Conservation (phyloP, 805 yeast genomes). For the Blastobotrys parvus region DNA sequence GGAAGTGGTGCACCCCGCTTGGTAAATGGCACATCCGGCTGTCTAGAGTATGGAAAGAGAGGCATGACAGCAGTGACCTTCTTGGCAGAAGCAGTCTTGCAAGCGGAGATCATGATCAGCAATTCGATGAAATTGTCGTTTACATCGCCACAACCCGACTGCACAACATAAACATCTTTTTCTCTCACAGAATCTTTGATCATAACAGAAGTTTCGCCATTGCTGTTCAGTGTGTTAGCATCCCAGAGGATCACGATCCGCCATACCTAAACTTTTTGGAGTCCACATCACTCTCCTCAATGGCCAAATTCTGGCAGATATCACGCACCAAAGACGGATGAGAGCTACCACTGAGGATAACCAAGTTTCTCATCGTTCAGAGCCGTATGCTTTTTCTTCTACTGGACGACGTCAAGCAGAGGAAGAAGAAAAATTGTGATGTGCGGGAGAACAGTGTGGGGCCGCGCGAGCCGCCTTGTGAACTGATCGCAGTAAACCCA, state of each 20-base stretch:
- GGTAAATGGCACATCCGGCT: slow-evolving; percentile 85
- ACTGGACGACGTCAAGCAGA: no score
- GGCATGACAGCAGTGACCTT: slow-evolving; percentile 90
- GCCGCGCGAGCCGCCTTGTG: no score
- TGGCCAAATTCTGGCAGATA: slow-evolving; percentile 71
- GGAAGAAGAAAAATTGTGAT: no score
- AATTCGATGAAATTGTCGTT: slow-evolving; percentile 82
- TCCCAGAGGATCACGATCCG: no score
- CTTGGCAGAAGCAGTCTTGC: slow-evolving; percentile 83
- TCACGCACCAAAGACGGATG: slow-evolving; percentile 69
- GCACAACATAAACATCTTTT: slow-evolving; percentile 88
- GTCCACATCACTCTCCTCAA: slow-evolving; percentile 56
- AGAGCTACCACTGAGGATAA: slow-evolving; percentile 84
- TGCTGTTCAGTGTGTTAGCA: slow-evolving; percentile 37
- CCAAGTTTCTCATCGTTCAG: slow-evolving; percentile 62
- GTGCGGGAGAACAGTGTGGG: no score
- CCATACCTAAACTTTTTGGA: slow-evolving; percentile 35
- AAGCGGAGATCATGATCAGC: slow-evolving; percentile 78
- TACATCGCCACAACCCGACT: slow-evolving; percentile 79
- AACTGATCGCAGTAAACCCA: no score
- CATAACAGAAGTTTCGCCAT: slow-evolving; percentile 90
- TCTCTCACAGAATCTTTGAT: slow-evolving; percentile 87
- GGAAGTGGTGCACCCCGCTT: slow-evolving; percentile 63
- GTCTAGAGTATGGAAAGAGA: slow-evolving; percentile 90
- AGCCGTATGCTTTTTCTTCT: neutral